Conservation (phyloP, 2,329 filamentous ascomycete genomes). For the Paraphaeosphaeria sporulosa region DNA sequence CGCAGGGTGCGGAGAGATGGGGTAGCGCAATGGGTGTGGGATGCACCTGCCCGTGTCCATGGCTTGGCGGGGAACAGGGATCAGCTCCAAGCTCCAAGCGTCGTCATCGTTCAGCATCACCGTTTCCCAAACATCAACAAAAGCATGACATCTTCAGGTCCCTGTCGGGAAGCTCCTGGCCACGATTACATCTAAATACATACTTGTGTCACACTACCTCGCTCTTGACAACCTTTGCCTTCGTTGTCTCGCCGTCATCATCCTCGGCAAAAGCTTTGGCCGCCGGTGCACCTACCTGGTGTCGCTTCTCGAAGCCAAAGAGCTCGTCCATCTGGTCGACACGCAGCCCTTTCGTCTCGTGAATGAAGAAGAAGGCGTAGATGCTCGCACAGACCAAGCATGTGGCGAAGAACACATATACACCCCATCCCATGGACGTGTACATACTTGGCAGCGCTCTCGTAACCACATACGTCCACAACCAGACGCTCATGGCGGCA, state of each 20-base stretch:
- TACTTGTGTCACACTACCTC: slow-evolving; percentile 15
- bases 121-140: neutral
- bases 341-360: slow-evolving; percentile 49
- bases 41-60: slow-evolving; percentile 9
- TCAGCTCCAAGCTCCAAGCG: slow-evolving; percentile 26
- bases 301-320: slow-evolving; percentile 41
- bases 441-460: slow-evolving; percentile 53
- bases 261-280: slow-evolving; percentile 15
- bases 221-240: slow-evolving; percentile 17
- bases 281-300: slow-evolving; percentile 3
- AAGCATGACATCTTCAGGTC: too few relatives aligned
- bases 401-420: slow-evolving; percentile 36
- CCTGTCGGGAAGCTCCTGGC: too few relatives aligned
- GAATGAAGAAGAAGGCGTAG: slow-evolving; percentile 52
- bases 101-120: slow-evolving; percentile 32
- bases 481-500: slow-evolving; percentile 47
- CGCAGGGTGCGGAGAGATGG: slow-evolving; percentile 29
- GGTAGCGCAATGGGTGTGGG: slow-evolving; percentile 7
- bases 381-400: slow-evolving; percentile 43
- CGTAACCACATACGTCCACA: slow-evolving; percentile 51
- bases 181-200: neutral
- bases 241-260: slow-evolving; percentile 1
- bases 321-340: slow-evolving; percentile 50
- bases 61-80: slow-evolving; percentile 37
- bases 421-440: slow-evolving; percentile 49